A percentile compares a stretch with the other conserved stretches of the same genome.
These are phyloP conservation scores for Hypomontagnella monticulosa DNA, from an alignment of 495 filamentous ascomycete species.

Conservation along the genomic window DNA sequence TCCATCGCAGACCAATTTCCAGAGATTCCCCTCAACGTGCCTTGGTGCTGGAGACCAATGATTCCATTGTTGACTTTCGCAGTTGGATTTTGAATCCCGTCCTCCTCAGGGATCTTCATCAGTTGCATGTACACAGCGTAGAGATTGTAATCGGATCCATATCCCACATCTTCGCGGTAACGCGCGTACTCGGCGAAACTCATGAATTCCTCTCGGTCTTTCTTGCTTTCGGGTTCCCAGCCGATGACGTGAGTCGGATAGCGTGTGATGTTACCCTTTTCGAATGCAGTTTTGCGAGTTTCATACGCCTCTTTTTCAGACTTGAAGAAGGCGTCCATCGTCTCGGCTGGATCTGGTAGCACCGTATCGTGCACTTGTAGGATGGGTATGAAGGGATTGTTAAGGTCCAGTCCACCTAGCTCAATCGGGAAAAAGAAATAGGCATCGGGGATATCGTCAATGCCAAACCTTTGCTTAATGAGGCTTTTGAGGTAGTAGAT, in stretches of 20 bases:
- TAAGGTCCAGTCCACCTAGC: conserved; percentile 66
- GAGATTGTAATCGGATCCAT: conserved; percentile 37
- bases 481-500: conserved; percentile 65
- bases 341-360: conserved; percentile 54
- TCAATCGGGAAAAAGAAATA: conserved; percentile 72
- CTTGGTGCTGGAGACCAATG: conserved; percentile 25
- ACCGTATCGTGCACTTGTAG: conserved; percentile 64
- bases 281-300: conserved; percentile 54
- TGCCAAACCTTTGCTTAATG: conserved; percentile 63
- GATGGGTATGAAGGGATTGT: conserved; percentile 65
- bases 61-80: conserved; percentile 44
- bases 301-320: conserved; percentile 59
- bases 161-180: conserved; percentile 59
- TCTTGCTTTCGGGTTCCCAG: conserved; percentile 33
- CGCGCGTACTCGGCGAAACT: conserved; percentile 63
- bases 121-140: conserved; percentile 50
- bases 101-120: conserved; percentile 51
- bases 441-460: conserved; percentile 69
- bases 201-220: conserved; percentile 55
- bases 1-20: conserved; percentile 55
- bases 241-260: too few relatives aligned
- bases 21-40: conserved; percentile 33
- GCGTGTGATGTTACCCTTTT: conserved; percentile 37
- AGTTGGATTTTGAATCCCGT: conserved; percentile 46
- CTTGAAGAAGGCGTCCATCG: conserved; percentile 58